These are phyloP conservation scores for Platismatia glauca DNA, from an alignment of 495 filamentous ascomycete genomes.

Conservation along the genomic window DNA sequence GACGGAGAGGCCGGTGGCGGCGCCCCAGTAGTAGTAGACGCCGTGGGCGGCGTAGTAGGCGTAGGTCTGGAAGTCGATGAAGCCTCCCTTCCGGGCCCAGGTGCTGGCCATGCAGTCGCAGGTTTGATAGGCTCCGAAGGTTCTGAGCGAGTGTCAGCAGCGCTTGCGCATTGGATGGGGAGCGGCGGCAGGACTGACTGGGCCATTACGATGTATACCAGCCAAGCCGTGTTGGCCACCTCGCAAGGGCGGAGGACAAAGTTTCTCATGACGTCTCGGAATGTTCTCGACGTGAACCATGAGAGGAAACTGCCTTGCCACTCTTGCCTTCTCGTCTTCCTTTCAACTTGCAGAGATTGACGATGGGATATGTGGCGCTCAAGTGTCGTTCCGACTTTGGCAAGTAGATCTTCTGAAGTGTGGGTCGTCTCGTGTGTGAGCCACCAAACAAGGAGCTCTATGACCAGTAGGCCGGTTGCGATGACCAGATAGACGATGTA, in stretches of 20 bases:
- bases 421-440: conserved; percentile 18
- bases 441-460: conserved; percentile 37
- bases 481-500: conserved; percentile 38
- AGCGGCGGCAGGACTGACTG: no score
- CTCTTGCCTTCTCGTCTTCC: no score
- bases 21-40: conserved; percentile 28
- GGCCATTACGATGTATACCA: no score
- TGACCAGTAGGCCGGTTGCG: conserved; percentile 25
- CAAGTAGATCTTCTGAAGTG: conserved; percentile 10
- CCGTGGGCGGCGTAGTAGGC: conserved; percentile 16
- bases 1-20: conserved; percentile 26
- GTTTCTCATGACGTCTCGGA: no score
- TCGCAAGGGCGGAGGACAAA: no score
- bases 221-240: no score
- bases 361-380: conserved; percentile 9
- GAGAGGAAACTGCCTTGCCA: no score
- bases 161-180: no score
- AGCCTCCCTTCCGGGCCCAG: conserved; percentile 21
- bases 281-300: no score
- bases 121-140: conserved; percentile 20
- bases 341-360: no score
- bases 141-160: not conserved
- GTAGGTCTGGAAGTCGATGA: conserved; percentile 26
- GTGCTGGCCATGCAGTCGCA: conserved; percentile 22
- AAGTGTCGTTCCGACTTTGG: conserved; percentile 10